These are phyloP conservation scores for Venturia aucupariae DNA, from an alignment of 2,329 filamentous ascomycete genomes.

Conservation along the genomic window DNA sequence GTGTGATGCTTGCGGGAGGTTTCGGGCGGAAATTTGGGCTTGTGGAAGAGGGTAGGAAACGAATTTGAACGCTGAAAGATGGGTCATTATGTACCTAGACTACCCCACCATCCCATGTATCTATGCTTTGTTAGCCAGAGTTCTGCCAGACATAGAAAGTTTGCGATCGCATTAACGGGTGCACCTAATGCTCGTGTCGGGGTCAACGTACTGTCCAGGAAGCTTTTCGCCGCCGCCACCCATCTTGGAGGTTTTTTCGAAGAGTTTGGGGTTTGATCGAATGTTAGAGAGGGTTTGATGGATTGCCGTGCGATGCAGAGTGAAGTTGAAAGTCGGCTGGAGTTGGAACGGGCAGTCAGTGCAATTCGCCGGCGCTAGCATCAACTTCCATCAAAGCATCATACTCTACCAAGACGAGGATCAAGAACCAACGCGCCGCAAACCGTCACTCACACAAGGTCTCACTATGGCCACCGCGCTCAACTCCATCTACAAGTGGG, in stretches of 20 bases:
- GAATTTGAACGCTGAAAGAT: neutral
- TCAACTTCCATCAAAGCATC: neutral
- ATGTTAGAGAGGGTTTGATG: neutral
- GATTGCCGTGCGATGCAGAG: neutral
- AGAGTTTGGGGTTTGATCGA: neutral
- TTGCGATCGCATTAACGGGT: conserved; percentile 8
- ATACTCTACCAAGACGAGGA: neutral
- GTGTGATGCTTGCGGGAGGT: conserved; percentile 10
- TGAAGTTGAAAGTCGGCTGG: neutral
- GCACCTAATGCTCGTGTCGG: neutral
- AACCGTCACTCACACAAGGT: conserved; percentile 21
- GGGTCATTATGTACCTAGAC: conserved; percentile 53
- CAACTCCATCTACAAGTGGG: conserved; percentile 54
- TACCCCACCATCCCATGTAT: conserved; percentile 59
- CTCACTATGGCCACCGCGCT: conserved; percentile 44
- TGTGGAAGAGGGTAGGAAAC: neutral
- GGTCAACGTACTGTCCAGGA: conserved; percentile 26
- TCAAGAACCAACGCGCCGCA: neutral
- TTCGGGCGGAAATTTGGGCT: neutral
- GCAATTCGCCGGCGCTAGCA: neutral
- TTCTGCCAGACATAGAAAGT: conserved; percentile 10
- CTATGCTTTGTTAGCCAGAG: conserved; percentile 1
- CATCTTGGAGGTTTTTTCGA: conserved; percentile 22
- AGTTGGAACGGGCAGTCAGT: neutral
- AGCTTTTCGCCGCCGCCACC: conserved; percentile 33